Percentiles rank a stretch among this genome's conserved stretches.
phyloP scores from a whole-genome alignment of 164 flowering plant species.

The Nymphaea colorata region DNA sequence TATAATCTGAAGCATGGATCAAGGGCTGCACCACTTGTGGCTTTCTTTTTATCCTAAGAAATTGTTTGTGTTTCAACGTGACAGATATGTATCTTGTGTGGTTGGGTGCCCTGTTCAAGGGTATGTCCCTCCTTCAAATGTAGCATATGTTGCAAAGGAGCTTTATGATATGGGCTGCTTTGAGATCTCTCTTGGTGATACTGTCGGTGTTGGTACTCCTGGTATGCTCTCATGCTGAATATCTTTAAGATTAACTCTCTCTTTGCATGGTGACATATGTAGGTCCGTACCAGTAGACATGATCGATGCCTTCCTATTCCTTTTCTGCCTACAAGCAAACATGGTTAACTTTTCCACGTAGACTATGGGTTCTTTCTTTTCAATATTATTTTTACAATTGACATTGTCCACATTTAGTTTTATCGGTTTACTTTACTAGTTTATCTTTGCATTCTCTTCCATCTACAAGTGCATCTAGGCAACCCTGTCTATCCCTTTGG shows the following conservation, averaged over 20 bases:
- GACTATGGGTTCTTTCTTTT: no score
- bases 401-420: no score
- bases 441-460: no score
- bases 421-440: no score
- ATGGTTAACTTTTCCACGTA: no score
- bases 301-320: no score
- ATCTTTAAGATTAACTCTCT: neutral
- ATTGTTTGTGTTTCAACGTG: neutral
- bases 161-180: conserved; percentile 92
- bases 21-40: neutral
- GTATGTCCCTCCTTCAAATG: conserved; percentile 64
- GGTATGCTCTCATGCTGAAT: conserved; percentile 31
- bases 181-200: conserved; percentile 96
- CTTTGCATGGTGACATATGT: no score
- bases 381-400: no score
- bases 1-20: neutral
- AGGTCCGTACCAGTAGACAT: no score
- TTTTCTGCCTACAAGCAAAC: no score
- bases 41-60: neutral
- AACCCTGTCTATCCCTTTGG: no score
- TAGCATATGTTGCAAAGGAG: conserved; percentile 84
- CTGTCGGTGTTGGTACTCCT: conserved; percentile 95
- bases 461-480: no score
- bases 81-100: conserved; percentile 87
- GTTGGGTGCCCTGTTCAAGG: conserved; percentile 97